Evolutionary conservation across 306 rosid genomes (phyloP).

Genomic region (Malus sieversii): DNA sequence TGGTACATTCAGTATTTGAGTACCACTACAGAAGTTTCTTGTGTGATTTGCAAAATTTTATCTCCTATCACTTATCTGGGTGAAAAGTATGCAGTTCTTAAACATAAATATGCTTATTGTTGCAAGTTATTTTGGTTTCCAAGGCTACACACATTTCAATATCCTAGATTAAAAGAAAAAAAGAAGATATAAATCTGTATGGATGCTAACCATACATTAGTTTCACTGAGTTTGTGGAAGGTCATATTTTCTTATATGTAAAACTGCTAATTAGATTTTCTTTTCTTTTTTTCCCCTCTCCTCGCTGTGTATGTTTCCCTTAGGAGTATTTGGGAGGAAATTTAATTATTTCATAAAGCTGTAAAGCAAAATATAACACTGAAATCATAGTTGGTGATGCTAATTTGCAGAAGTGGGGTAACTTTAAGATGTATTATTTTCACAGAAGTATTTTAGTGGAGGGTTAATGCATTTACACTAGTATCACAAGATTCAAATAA

Average conservation of each 20-base stretch:
- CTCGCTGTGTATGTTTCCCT: neutral
- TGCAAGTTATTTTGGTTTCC: neutral
- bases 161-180: neutral
- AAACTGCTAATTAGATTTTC: neutral
- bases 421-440: neutral
- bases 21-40: constrained; percentile 3
- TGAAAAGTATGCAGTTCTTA: neutral
- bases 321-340: neutral
- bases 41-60: neutral
- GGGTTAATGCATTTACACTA: neutral
- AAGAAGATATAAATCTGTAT: neutral
- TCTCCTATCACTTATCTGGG: neutral
- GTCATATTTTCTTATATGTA: neutral
- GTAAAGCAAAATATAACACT: neutral
- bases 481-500: neutral
- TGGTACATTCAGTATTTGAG: constrained; percentile 41
- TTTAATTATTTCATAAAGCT: neutral
- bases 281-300: neutral
- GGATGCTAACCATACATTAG: neutral
- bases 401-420: neutral
- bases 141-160: neutral
- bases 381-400: neutral
- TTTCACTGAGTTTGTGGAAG: neutral
- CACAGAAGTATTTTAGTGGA: neutral
- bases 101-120: neutral